These are phyloP conservation scores for Oryza coarctata DNA, from an alignment of 176 grass and related monocot genomes.

Conservation along the genomic window DNA sequence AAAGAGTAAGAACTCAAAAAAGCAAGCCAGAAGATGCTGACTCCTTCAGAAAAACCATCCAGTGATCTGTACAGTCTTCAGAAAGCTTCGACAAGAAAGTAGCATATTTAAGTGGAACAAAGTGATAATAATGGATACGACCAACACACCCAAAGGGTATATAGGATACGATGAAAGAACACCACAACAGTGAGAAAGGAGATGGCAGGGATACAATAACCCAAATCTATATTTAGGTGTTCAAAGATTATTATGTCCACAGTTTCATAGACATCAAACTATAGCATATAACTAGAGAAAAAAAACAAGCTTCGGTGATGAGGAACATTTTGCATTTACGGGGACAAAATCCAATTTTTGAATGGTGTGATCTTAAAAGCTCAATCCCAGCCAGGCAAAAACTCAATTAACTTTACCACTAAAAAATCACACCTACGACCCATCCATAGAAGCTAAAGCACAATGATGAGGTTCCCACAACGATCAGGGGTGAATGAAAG, in stretches of 20 bases:
- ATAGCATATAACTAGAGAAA: not conserved
- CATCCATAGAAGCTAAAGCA: not conserved
- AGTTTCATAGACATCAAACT: not conserved
- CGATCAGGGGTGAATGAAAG: not conserved
- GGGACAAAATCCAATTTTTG: not conserved
- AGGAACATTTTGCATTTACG: not conserved
- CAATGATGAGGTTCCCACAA: not conserved
- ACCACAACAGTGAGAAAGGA: too few species aligned
- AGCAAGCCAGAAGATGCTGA: not conserved
- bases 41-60: not conserved
- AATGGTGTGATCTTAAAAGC: not conserved
- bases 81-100: not conserved
- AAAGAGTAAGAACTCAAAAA: conserved; percentile 1
- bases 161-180: not conserved
- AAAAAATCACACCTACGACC: not conserved
- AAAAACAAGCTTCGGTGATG: not conserved
- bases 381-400: not conserved
- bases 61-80: not conserved
- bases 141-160: conserved; percentile 3
- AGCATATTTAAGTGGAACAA: not conserved
- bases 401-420: not conserved
- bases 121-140: not conserved
- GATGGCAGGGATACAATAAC: too few species aligned
- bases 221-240: too few species aligned
- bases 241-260: not conserved